Conservation (phyloP, 2,329 filamentous ascomycete species). For the Aspergillus sp. region DNA sequence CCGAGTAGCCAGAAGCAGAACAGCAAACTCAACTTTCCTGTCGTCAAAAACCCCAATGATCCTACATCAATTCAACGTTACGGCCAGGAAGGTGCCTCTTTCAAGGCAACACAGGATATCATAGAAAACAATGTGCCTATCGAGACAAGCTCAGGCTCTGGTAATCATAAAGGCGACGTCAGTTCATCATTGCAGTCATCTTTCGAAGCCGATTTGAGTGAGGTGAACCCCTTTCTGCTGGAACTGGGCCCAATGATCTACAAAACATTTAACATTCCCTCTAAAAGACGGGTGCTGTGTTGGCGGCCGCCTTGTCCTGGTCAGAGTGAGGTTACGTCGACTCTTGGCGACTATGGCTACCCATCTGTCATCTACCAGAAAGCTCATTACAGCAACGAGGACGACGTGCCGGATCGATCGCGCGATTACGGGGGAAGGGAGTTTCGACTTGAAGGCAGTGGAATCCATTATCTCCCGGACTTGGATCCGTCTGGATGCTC, state of each 20-base stretch:
- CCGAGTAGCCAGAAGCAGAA: slow-evolving; percentile 27
- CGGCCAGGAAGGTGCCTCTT: slow-evolving; percentile 62
- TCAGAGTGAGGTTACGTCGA: slow-evolving; percentile 50
- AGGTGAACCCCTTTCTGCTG: slow-evolving; percentile 16
- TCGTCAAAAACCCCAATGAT: slow-evolving; percentile 74
- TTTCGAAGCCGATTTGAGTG: slow-evolving; percentile 9
- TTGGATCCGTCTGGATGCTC: slow-evolving; percentile 67
- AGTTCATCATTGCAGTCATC: slow-evolving; percentile 12
- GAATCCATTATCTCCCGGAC: slow-evolving; percentile 72
- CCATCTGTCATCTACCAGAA: slow-evolving; percentile 77
- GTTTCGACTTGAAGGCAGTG: slow-evolving; percentile 73
- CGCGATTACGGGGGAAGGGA: slow-evolving; percentile 86
- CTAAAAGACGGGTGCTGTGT: slow-evolving; percentile 19
- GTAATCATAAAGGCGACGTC: neutral
- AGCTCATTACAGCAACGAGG: slow-evolving; percentile 79
- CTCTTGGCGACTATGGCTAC: slow-evolving; percentile 55
- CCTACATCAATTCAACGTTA: slow-evolving; percentile 61
- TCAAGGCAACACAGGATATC: slow-evolving; percentile 40
- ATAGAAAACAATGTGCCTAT: neutral
- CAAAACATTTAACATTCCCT: slow-evolving; percentile 28
- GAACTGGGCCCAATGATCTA: slow-evolving; percentile 21
- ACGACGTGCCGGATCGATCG: slow-evolving; percentile 72
- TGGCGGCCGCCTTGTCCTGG: slow-evolving; percentile 26
- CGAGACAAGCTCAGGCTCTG: neutral
- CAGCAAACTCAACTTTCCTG: slow-evolving; percentile 62